These are phyloP conservation scores for Taphrina sp. DNA, from an alignment of 1,139 yeast genomes.

Conservation along the genomic window DNA sequence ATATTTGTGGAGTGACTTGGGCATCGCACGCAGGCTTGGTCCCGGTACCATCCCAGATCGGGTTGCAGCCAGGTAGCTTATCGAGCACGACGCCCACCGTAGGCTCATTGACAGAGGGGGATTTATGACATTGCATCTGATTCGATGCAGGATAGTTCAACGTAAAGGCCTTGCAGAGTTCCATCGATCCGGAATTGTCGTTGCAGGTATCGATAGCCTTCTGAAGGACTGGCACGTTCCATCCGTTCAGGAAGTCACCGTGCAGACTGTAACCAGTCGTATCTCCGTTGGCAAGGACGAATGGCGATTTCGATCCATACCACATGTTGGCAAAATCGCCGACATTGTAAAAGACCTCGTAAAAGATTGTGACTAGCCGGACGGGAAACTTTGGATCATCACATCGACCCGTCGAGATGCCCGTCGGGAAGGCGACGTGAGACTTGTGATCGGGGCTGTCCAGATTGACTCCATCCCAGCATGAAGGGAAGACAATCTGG, in stretches of 20 bases:
- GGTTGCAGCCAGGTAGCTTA: conserved; percentile 30
- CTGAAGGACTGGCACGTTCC: conserved; percentile 29
- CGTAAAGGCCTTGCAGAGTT: conserved; percentile 19
- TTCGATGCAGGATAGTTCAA: conserved; percentile 7
- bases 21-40: conserved; percentile 9
- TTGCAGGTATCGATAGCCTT: conserved; percentile 30
- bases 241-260: conserved; percentile 35
- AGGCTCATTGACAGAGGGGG: conserved; percentile 14
- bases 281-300: conserved; percentile 30
- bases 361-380: conserved; percentile 27
- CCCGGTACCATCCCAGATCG: not conserved
- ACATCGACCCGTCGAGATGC: conserved; percentile 25
- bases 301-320: conserved; percentile 18
- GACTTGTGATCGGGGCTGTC: conserved; percentile 31
- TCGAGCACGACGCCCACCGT: conserved; percentile 2
- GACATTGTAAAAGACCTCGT: conserved; percentile 29
- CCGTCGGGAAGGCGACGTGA: conserved; percentile 31
- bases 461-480: conserved; percentile 35
- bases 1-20: not conserved
- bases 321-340: conserved; percentile 19
- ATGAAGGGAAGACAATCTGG: conserved; percentile 32
- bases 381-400: conserved; percentile 26
- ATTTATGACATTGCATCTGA: conserved; percentile 11
- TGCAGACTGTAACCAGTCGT: conserved; percentile 32
- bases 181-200: conserved; percentile 25